Evolutionary conservation across 2,329 filamentous ascomycete genomes (phyloP).

Genomic region (Coniochaeta sp.): DNA sequence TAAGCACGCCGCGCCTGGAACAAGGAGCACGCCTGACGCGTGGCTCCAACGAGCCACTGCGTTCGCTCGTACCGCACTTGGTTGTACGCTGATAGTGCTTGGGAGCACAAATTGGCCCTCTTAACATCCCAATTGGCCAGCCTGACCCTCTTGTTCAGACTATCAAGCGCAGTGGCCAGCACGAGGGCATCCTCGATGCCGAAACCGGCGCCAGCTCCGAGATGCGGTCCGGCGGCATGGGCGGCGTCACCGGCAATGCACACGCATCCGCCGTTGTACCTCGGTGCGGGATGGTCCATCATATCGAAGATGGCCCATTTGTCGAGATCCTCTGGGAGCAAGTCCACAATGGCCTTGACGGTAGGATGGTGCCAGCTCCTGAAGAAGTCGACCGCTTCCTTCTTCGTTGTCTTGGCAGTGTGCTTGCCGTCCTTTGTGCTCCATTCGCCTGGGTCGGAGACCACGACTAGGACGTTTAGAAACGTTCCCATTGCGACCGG

Average conservation of each 20-base stretch:
- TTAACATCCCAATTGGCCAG: background rate
- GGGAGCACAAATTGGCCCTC: background rate
- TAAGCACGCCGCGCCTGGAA: background rate
- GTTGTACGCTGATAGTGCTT: slow-evolving; percentile 29
- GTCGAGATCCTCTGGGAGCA: slow-evolving; percentile 34
- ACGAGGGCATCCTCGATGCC: slow-evolving; percentile 47
- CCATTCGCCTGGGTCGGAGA: slow-evolving; percentile 24
- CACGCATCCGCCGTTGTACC: slow-evolving; percentile 33
- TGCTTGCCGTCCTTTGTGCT: slow-evolving; percentile 14
- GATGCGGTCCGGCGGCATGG: slow-evolving; percentile 47
- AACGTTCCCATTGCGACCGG: slow-evolving; percentile 46
- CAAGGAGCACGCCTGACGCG: slow-evolving; percentile 27
- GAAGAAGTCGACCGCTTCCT: slow-evolving; percentile 32
- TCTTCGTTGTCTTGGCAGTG: slow-evolving; percentile 26
- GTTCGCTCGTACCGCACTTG: slow-evolving; percentile 28
- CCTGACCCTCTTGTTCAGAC: background rate
- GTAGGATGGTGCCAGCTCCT: slow-evolving; percentile 28
- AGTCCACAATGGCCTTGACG: slow-evolving; percentile 25
- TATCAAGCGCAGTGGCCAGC: slow-evolving; percentile 26
- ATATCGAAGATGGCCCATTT: slow-evolving; percentile 51
- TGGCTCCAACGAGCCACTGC: slow-evolving; percentile 34
- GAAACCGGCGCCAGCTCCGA: slow-evolving; percentile 47
- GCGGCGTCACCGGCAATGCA: slow-evolving; percentile 49
- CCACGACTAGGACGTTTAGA: slow-evolving; percentile 49
- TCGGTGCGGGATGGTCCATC: slow-evolving; percentile 32